Evolutionary conservation across 1,284 basidiomycete species (phyloP).

Genomic region (Rhodotorula sp.): DNA sequence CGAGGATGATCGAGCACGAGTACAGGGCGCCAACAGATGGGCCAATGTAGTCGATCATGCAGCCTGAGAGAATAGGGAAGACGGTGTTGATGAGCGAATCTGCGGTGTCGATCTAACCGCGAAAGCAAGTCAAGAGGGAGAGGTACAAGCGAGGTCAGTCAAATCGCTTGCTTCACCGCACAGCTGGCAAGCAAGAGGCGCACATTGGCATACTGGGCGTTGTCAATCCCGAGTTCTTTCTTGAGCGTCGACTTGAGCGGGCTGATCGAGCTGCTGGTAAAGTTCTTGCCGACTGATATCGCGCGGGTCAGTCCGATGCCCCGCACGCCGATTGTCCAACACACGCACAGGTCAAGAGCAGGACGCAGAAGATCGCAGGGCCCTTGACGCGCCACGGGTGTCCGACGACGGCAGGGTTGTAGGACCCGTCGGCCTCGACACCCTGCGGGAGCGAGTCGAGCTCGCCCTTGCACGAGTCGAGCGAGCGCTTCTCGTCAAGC

Average conservation of each 20-base stretch:
- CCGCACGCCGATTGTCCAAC: no score
- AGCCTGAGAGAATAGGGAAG: conserved; percentile 54
- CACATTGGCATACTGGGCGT: conserved; percentile 31
- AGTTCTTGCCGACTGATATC: conserved; percentile 18
- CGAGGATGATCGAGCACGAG: conserved; percentile 47
- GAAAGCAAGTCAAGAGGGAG: background rate
- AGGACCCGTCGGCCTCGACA: background rate
- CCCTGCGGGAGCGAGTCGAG: background rate
- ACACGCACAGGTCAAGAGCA: conserved; percentile 24
- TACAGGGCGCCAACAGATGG: conserved; percentile 33
- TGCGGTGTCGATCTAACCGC: conserved; percentile 33
- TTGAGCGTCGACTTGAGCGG: conserved; percentile 35
- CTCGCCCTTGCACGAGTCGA: background rate
- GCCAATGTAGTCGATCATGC: conserved; percentile 54
- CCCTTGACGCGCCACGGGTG: conserved; percentile 23
- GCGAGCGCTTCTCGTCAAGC: no score
- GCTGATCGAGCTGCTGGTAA: conserved; percentile 8
- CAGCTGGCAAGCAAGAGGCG: background rate
- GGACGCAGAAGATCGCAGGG: conserved; percentile 16
- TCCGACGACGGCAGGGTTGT: background rate
- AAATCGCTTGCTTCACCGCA: background rate
- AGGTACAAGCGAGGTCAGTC: background rate
- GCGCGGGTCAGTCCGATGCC: background rate
- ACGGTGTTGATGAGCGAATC: conserved; percentile 41
- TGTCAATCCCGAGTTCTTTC: conserved; percentile 33